Evolutionary conservation across 2,329 filamentous ascomycete genomes (phyloP).

Genomic region (Epichloe sp.): DNA sequence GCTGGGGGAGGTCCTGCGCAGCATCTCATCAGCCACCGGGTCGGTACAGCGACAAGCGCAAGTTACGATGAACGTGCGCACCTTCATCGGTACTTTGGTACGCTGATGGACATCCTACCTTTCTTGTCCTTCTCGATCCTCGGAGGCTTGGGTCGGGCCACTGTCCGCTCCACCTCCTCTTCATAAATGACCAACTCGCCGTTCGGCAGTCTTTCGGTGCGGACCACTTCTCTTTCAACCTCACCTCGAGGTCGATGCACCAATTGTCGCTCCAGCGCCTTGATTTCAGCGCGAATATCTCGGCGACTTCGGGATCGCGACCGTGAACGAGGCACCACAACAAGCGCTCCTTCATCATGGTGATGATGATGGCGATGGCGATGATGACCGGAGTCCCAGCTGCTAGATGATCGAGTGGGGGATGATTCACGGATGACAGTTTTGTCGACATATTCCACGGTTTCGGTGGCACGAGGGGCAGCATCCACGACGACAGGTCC

Average conservation of each 20-base stretch:
- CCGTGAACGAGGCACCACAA: conserved; percentile 29
- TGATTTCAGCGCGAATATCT: conserved; percentile 61
- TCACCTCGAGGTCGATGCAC: conserved; percentile 23
- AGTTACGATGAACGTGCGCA: conserved; percentile 23
- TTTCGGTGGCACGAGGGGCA: conserved; percentile 18
- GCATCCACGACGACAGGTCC: conserved; percentile 21
- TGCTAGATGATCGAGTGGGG: conserved; percentile 25
- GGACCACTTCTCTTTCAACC: conserved; percentile 38
- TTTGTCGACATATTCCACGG: conserved; percentile 29
- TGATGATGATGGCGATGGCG: conserved; percentile 19
- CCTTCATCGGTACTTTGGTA: conserved; percentile 55
- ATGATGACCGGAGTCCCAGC: conserved; percentile 17
- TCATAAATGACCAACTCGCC: conserved; percentile 52
- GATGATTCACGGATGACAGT: conserved; percentile 37
- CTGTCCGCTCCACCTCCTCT: conserved; percentile 42
- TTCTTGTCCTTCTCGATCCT: conserved; percentile 80
- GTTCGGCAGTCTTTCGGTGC: conserved; percentile 43
- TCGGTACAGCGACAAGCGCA: conserved; percentile 7
- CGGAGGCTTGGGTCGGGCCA: conserved; percentile 42
- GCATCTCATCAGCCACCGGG: conserved; percentile 18
- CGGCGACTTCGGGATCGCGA: conserved; percentile 37
- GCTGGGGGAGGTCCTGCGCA: conserved; percentile 49
- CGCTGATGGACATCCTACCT: conserved; percentile 87
- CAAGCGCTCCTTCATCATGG: conserved; percentile 15
- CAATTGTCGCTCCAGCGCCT: conserved; percentile 46